These are phyloP conservation scores for Komagataella ulmi DNA, from an alignment of 805 yeast species.

Conservation along the genomic window DNA sequence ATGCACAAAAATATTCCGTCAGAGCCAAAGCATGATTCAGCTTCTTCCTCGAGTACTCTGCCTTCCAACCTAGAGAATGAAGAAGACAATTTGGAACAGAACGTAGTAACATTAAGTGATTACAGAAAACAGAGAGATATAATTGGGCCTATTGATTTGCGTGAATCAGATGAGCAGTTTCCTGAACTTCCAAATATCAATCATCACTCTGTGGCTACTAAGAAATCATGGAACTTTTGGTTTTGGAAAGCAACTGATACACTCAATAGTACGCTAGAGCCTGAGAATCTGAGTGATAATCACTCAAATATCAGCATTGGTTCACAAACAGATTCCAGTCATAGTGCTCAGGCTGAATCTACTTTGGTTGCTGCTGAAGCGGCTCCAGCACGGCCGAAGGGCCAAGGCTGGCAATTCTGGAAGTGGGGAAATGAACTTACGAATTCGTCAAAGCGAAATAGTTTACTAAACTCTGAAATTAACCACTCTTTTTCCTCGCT, in stretches of 20 bases:
- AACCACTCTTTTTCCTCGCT: constrained; percentile 4
- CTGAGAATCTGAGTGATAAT: not conserved
- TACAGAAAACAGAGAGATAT: not conserved
- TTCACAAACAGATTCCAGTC: not conserved
- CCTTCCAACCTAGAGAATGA: not conserved
- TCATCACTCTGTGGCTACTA: not conserved
- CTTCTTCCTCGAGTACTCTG: not conserved
- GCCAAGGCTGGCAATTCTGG: constrained; percentile 9
- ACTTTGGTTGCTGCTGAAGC: not conserved
- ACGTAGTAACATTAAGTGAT: not conserved
- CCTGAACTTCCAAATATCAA: not conserved
- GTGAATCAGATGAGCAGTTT: not conserved
- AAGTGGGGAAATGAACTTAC: constrained; percentile 4
- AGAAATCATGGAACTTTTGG: not conserved
- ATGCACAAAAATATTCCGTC: not conserved
- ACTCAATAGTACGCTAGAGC: not conserved
- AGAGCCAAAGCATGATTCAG: not conserved
- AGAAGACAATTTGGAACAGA: not conserved
- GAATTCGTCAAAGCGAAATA: not conserved
- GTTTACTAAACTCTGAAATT: not conserved
- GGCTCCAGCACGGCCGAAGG: not conserved
- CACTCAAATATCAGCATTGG: not conserved
- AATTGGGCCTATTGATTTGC: not conserved
- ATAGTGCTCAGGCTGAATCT: not conserved
- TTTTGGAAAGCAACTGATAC: not conserved